Percentiles rank a stretch among this genome's conserved stretches.
These are phyloP conservation scores for Tricholoma furcatifolium DNA, from an alignment of 768 basidiomycete genomes.

Conservation along the genomic window DNA sequence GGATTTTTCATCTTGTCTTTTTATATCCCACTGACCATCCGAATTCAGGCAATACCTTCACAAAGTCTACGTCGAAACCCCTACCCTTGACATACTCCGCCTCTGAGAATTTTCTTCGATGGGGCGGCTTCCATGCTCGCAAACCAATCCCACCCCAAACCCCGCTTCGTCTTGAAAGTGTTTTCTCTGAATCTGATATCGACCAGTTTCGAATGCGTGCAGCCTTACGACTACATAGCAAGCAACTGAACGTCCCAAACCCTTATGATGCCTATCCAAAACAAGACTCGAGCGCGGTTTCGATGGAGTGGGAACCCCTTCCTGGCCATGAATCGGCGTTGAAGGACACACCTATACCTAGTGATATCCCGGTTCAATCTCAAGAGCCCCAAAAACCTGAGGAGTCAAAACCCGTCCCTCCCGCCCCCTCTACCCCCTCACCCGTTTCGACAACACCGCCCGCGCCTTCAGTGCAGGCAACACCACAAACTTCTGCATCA, in stretches of 20 bases:
- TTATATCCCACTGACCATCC: neutral
- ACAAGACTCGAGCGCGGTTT: neutral
- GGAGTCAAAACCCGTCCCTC: no score
- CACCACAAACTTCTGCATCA: no score
- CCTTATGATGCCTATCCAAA: conserved; percentile 23
- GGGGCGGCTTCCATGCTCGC: conserved; percentile 37
- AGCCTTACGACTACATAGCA: conserved; percentile 24
- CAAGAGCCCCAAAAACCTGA: neutral
- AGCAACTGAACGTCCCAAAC: conserved; percentile 18
- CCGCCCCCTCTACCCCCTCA: neutral
- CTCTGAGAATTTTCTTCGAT: conserved; percentile 26
- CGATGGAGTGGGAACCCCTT: conserved; percentile 19
- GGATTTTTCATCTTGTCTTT: neutral
- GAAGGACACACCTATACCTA: conserved; percentile 14
- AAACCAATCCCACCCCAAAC: conserved; percentile 25
- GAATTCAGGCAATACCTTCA: neutral
- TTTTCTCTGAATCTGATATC: conserved; percentile 20
- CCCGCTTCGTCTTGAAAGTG: conserved; percentile 20
- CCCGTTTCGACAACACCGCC: neutral
- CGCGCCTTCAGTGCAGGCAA: neutral
- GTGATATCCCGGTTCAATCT: neutral
- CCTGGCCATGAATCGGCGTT: conserved; percentile 2
- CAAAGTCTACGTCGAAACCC: neutral
- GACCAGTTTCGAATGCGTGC: conserved; percentile 30
- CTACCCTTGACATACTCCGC: neutral